A percentile compares a stretch with the other conserved stretches of the same genome.
Conservation (phyloP, 2,329 filamentous ascomycete genomes). For the Fusarium chlamydosporum region DNA sequence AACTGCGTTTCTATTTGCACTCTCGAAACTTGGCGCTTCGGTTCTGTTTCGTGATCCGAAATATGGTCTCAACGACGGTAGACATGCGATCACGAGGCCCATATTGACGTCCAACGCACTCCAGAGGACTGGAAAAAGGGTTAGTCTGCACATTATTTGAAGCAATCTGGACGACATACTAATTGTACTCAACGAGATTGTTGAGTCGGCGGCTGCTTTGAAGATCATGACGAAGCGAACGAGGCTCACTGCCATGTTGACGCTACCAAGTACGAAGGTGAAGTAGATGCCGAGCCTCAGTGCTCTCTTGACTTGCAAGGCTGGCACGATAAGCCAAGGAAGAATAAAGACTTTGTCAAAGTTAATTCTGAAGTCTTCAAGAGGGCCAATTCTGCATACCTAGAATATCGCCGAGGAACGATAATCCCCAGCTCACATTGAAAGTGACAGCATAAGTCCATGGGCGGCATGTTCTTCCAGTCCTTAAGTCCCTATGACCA, state of each 20-base stretch:
- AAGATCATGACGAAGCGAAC: conserved; percentile 34
- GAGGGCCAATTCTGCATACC: neutral
- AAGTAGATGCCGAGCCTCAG: conserved; percentile 39
- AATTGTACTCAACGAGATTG: conserved; percentile 30
- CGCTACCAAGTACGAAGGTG: conserved; percentile 33
- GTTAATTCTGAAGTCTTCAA: neutral
- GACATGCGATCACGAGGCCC: conserved; percentile 38
- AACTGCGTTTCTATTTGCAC: neutral
- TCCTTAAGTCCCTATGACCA: neutral
- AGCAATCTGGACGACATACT: neutral
- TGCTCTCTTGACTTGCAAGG: conserved; percentile 8
- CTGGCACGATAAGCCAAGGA: conserved; percentile 37
- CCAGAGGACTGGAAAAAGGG: conserved; percentile 14
- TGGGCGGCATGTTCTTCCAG: neutral
- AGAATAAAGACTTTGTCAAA: conserved; percentile 19
- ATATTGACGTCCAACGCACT: conserved; percentile 37
- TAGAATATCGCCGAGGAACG: conserved; percentile 28
- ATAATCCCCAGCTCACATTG: conserved; percentile 32
- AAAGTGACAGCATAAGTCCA: conserved; percentile 20
- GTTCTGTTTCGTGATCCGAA: conserved; percentile 21
- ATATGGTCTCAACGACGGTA: conserved; percentile 40
- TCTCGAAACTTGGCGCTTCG: neutral
- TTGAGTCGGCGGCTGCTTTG: conserved; percentile 18
- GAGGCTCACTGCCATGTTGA: conserved; percentile 37
- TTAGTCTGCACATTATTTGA: neutral